Evolutionary conservation across 2,329 filamentous ascomycete genomes (phyloP), one percentile per base, ranked within the genome.

Genomic region (Arthrinium phaeospermum): DNA sequence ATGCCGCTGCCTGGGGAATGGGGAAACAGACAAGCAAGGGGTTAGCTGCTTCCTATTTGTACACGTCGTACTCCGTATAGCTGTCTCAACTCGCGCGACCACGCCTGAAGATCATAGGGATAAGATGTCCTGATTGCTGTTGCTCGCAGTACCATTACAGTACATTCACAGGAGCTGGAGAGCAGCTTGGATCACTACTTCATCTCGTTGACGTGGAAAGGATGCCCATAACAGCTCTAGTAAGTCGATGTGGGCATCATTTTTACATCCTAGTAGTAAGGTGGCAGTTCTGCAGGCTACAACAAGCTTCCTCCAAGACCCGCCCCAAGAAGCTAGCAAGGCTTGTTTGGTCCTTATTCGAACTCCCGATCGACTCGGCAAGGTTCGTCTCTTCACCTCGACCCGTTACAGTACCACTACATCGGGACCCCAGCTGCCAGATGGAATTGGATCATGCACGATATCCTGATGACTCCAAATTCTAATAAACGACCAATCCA

Each of bases 361-460:
- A 61, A 61, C 53, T 61, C 53, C 53, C 53, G 53, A 16, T 27
- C 51, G 27, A 34, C 27, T 57, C 19, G 51, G 27, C 30, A 64
- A 64, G 57, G 57, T 64, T 64, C 57, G 57, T 64, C 57, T 64
- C 57, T 64, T 64, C 57, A 22, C 53, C 53, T 61, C 53, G 27
- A 61, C 30, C 30, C 53, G 34, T 37, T 22, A 16, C 27, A 30
- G 2, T 30, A 30, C 27, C 27, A 30, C 27, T 4, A 30, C 22
- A 61, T 37, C 10, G 53, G 53, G 19, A 61, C 7, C 8, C 7
- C 14, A n/a, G n/a, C n/a, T n/a, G n/a, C n/a, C n/a, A n/a, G n/a
- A 16, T 19, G 14, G n/a, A 51, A 4, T 27, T 24, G 13, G 49
- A 51, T 10, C 37, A 41, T 41, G n/a, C 5, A 22, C 24, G 22